A percentile compares a stretch with the other conserved stretches of the same genome.
Conservation (phyloP, 208 protist species). For the Spongospora subterranea region DNA sequence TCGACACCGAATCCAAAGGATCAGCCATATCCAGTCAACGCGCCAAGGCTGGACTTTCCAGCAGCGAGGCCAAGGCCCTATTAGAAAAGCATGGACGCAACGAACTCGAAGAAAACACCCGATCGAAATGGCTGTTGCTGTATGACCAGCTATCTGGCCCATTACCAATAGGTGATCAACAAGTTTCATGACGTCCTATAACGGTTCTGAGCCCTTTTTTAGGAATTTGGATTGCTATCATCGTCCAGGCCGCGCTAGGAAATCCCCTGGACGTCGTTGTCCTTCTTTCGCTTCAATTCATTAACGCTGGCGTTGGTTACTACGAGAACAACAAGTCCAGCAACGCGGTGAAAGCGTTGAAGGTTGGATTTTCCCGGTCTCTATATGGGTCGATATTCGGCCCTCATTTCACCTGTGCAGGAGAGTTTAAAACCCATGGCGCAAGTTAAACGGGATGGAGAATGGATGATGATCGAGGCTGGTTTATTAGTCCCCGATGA, state of each 20-base stretch:
- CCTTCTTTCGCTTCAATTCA: conserved; percentile 71
- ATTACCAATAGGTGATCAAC: conserved; percentile 57
- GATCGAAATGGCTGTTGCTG: conserved; percentile 59
- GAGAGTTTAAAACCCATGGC: conserved; percentile 83
- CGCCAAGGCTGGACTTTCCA: conserved; percentile 14
- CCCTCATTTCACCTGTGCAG: not conserved
- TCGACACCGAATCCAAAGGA: too few relatives aligned
- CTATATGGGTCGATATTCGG: not conserved
- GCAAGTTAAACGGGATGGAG: conserved; percentile 82
- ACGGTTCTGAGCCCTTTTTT: not conserved
- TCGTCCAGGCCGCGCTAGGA: conserved; percentile 71
- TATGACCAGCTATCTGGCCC: conserved; percentile 64
- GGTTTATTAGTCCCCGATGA: conserved; percentile 89
- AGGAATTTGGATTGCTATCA: conserved; percentile 75
- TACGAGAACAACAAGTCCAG: conserved; percentile 89
- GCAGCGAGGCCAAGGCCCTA: not conserved
- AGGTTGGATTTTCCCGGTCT: conserved; percentile 43
- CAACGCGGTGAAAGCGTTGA: conserved; percentile 87
- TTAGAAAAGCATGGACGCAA: conserved; percentile 69
- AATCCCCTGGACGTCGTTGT: conserved; percentile 76
- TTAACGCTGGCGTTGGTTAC: conserved; percentile 81
- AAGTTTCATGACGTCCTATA: not conserved
- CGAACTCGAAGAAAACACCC: conserved; percentile 67
- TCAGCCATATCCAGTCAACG: too few relatives aligned
- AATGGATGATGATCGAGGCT: conserved; percentile 82